phyloP scores from a whole-genome alignment of 176 grass and related monocot genomes.

The Cenchrus fungigraminus region DNA sequence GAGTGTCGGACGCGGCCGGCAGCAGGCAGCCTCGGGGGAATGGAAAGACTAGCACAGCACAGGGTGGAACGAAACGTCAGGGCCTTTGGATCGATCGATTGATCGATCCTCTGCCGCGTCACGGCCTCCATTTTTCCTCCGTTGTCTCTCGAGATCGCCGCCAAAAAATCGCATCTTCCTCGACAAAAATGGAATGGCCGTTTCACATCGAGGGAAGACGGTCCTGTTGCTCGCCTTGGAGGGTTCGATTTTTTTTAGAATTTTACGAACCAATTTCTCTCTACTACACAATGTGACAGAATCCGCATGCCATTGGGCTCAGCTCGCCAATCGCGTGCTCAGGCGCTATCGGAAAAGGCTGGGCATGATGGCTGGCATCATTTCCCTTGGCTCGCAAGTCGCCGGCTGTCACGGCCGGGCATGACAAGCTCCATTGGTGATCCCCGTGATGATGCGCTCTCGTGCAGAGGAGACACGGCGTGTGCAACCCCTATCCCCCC shows the following conservation, averaged over 20 bases:
- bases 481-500: conserved; percentile 23
- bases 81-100: neutral
- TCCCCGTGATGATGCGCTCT: conserved; percentile 35
- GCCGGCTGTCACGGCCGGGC: conserved; percentile 27
- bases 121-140: neutral
- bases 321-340: too few relatives aligned
- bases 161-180: neutral
- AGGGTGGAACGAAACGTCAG: neutral
- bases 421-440: conserved; percentile 24
- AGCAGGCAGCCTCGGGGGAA: neutral
- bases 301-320: neutral
- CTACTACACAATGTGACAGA: neutral
- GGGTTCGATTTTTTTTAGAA: neutral
- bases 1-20: neutral
- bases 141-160: neutral
- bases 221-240: neutral
- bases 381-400: conserved; percentile 39
- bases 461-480: conserved; percentile 39
- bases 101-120: neutral
- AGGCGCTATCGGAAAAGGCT: neutral
- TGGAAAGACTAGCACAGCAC: neutral
- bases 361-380: conserved; percentile 18
- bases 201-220: neutral
- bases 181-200: neutral
- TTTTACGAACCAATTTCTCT: neutral